Conservation (phyloP, 2,329 filamentous ascomycete species). For the Neofusicoccum umdonicola region DNA sequence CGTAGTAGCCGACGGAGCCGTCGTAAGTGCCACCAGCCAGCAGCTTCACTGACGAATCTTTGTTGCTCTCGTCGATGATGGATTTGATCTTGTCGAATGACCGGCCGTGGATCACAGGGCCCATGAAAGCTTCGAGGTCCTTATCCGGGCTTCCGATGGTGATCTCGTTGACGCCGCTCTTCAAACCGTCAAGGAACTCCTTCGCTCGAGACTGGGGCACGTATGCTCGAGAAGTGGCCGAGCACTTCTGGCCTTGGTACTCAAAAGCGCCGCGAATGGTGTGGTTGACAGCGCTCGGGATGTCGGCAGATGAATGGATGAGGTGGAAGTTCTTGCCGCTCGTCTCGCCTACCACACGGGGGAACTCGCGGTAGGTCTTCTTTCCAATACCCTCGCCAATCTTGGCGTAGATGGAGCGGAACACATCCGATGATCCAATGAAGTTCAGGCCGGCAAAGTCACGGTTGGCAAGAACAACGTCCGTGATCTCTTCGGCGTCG, state of each 20-base stretch:
- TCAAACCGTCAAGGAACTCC: conserved; percentile 65
- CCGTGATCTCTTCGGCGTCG: conserved; percentile 79
- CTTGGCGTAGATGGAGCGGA: conserved; percentile 84
- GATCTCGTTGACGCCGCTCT: conserved; percentile 66
- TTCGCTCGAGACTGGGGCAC: conserved; percentile 73
- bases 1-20: conserved; percentile 74
- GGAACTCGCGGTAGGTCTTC: conserved; percentile 79
- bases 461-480: conserved; percentile 69
- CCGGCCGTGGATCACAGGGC: conserved; percentile 78
- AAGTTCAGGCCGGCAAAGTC: conserved; percentile 89
- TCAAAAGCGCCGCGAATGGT: conserved; percentile 86
- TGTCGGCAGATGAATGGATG: conserved; percentile 72
- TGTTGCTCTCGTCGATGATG: conserved; percentile 75
- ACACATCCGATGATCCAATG: conserved; percentile 88
- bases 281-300: conserved; percentile 75
- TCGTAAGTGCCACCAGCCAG: conserved; percentile 76
- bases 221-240: conserved; percentile 77
- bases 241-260: conserved; percentile 90
- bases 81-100: conserved; percentile 77
- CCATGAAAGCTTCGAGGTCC: conserved; percentile 75
- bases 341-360: conserved; percentile 85
- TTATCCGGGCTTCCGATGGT: conserved; percentile 65
- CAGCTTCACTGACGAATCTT: conserved; percentile 68
- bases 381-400: conserved; percentile 79
- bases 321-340: conserved; percentile 94